Percentiles rank a stretch among this genome's conserved stretches.
phyloP scores from a whole-genome alignment of 1,284 basidiomycete species.

The Papiliotrema fonsecae region DNA sequence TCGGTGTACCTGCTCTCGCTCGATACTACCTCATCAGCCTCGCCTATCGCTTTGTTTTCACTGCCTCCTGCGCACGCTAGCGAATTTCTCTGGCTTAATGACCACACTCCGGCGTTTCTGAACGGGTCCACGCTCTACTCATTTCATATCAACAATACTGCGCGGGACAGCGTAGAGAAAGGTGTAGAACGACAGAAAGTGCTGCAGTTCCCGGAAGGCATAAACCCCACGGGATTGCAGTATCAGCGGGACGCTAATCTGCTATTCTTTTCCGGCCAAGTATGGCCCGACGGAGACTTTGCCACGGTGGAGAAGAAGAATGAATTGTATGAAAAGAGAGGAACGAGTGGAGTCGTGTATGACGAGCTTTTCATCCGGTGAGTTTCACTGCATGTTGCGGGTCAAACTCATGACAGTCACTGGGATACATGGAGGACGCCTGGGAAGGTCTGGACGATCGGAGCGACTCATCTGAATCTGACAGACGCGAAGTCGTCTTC shows the following conservation, averaged over 20 bases:
- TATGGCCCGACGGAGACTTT: conserved; percentile 68
- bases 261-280: conserved; percentile 63
- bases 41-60: conserved; percentile 22
- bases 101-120: conserved; percentile 41
- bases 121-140: conserved; percentile 30
- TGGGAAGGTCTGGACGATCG: conserved; percentile 55
- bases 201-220: conserved; percentile 50
- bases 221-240: conserved; percentile 59
- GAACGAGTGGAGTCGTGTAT: conserved; percentile 69
- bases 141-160: conserved; percentile 21
- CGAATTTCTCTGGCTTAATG: conserved; percentile 40
- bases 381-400: conserved; percentile 43
- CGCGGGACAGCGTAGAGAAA: no score
- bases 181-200: conserved; percentile 3
- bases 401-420: conserved; percentile 55
- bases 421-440: conserved; percentile 84
- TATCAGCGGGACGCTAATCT: conserved; percentile 50
- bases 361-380: conserved; percentile 71
- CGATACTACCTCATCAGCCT: conserved; percentile 16
- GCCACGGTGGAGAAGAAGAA: conserved; percentile 63
- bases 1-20: conserved; percentile 55
- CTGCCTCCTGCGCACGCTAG: conserved; percentile 14
- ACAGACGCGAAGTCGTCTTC: neutral
- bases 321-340: conserved; percentile 64
- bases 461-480: conserved; percentile 40